phyloP scores from a whole-genome alignment of 2,329 filamentous ascomycete species.

The Hymenoscyphus linearis region DNA sequence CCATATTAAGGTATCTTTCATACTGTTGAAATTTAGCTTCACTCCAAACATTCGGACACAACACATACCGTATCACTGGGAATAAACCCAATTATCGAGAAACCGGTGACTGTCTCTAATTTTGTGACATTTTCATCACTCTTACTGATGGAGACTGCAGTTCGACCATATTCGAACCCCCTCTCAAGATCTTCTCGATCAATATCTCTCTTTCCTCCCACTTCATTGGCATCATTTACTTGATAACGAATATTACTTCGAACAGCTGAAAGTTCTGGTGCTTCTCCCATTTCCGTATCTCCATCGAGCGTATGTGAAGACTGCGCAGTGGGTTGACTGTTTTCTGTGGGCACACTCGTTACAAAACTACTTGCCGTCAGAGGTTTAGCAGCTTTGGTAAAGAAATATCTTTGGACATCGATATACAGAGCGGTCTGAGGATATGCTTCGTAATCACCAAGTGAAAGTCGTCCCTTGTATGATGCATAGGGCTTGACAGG shows the following conservation, averaged over 20 bases:
- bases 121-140: conserved; percentile 86
- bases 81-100: conserved; percentile 86
- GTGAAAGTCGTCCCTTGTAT: conserved; percentile 72
- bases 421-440: conserved; percentile 68
- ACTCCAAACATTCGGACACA: too few species aligned
- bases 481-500: conserved; percentile 67
- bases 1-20: conserved; percentile 80
- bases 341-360: conserved; percentile 31
- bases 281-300: conserved; percentile 39
- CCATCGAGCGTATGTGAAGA: conserved; percentile 43
- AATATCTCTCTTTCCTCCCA: conserved; percentile 77
- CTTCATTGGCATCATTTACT: conserved; percentile 66
- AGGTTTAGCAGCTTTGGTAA: conserved; percentile 70
- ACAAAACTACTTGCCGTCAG: conserved; percentile 76
- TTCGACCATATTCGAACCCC: conserved; percentile 89
- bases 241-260: conserved; percentile 74
- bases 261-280: conserved; percentile 58
- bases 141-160: conserved; percentile 82
- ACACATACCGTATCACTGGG: conserved; percentile 57
- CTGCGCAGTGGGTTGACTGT: conserved; percentile 44
- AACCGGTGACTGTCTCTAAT: conserved; percentile 66
- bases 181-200: conserved; percentile 80
- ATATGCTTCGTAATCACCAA: conserved; percentile 72
- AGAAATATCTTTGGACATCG: conserved; percentile 85
- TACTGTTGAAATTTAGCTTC: conserved; percentile 46